Conservation (phyloP, 148 eudicot genomes). For the Gaultheria prostrata region DNA sequence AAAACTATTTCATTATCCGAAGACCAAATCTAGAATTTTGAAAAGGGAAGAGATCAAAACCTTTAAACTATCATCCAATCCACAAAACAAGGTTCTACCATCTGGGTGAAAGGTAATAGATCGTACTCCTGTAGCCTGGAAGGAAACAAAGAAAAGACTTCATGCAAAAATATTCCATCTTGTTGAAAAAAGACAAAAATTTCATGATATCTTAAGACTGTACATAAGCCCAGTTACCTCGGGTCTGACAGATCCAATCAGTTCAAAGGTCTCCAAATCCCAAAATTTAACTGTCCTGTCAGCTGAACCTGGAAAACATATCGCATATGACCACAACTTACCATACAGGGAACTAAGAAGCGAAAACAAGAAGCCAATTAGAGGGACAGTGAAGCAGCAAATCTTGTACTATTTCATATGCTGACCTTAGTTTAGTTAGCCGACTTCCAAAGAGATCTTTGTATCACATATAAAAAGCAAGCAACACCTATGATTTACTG, state of each 20-base stretch:
- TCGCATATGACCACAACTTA: conserved; percentile 7
- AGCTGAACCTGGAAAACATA: conserved; percentile 71
- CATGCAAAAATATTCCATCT: neutral
- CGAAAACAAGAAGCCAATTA: conserved; percentile 6
- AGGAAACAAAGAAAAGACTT: conserved; percentile 17
- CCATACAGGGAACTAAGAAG: neutral
- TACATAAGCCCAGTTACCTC: conserved; percentile 51
- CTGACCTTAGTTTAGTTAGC: neutral
- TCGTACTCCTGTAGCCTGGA: conserved; percentile 77
- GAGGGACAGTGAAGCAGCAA: neutral
- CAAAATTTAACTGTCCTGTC: conserved; percentile 93
- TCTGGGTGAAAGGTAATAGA: conserved; percentile 87
- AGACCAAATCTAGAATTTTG: conserved; percentile 1
- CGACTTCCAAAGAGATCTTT: neutral
- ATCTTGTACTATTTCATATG: neutral
- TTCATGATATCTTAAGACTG: neutral
- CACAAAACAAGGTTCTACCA: conserved; percentile 88
- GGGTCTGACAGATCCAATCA: conserved; percentile 87
- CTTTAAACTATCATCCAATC: conserved; percentile 82
- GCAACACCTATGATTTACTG: neutral
- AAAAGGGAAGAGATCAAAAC: conserved; percentile 28
- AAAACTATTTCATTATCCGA: neutral
- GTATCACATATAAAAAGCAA: neutral
- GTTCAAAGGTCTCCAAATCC: conserved; percentile 99
- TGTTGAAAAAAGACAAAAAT: too few species aligned